Conservation (phyloP, 2,329 filamentous ascomycete species). For the Pseudocercospora fuligena region DNA sequence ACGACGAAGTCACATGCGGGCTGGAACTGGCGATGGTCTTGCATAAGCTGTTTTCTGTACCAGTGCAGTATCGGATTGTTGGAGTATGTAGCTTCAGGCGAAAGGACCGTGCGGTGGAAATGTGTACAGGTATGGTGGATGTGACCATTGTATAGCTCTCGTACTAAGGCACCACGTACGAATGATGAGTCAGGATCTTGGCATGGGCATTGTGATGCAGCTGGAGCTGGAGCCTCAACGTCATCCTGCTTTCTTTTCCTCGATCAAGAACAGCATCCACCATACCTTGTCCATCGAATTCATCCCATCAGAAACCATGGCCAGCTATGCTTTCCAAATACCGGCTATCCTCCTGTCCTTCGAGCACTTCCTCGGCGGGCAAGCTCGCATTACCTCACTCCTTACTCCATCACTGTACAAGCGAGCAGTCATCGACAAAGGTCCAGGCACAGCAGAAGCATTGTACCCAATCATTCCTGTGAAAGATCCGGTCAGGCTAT, state of each 20-base stretch:
- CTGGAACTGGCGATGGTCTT: background rate
- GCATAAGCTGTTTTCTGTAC: background rate
- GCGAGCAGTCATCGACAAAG: slow-evolving; percentile 16
- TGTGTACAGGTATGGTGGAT: background rate
- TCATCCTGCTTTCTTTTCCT: background rate
- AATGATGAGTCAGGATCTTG: background rate
- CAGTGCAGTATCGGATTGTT: background rate
- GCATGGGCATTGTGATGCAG: too few relatives aligned
- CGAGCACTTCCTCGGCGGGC: slow-evolving; percentile 22
- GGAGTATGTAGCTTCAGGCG: background rate
- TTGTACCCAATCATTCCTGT: slow-evolving; percentile 19
- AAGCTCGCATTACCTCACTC: slow-evolving; percentile 17
- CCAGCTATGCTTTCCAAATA: background rate
- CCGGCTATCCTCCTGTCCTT: slow-evolving; percentile 17
- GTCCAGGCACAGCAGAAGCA: slow-evolving; percentile 13
- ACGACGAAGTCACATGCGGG: background rate
- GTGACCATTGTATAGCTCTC: background rate
- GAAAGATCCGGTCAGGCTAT: slow-evolving; percentile 15
- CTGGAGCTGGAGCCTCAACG: background rate
- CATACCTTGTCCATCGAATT: too few relatives aligned
- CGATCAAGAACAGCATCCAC: too few relatives aligned
- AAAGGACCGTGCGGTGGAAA: background rate
- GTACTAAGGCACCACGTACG: background rate
- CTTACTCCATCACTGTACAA: slow-evolving; percentile 18
- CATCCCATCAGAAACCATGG: too few relatives aligned